Evolutionary conservation across 169 alveolate genomes (phyloP), one percentile per base, ranked within the genome.

Genomic region (Cryptosporidium andersoni): DNA sequence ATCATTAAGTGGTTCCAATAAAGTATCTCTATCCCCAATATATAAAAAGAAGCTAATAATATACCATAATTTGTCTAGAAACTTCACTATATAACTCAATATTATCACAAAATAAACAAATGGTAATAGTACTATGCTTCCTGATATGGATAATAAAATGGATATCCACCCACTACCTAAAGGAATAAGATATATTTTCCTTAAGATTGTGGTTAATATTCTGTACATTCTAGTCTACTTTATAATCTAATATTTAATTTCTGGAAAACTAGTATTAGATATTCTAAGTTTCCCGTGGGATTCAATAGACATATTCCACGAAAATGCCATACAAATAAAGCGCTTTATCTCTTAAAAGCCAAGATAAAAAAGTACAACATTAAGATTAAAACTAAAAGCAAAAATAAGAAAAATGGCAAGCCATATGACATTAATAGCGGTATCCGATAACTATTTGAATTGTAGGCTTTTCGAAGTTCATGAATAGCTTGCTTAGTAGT

Each of bases 111-210:
- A 8, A 25, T 55, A 16, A 36, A 58, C 52, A 43, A 74, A 43
- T 3, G 85, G 85, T 58, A 25, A 43, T 42, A 74, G 14, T 40
- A 55, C n/a, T 40, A 74, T 11, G 14, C 85, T 74, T 25, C 85
- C 85, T 5, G 60, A 5, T 37, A 74, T 48, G 45, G 85, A 74
- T 8, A 74, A 36, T 40, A 53, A 8, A 16, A 74, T 64, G 34
- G 85, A 74, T 5, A 55, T 12, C 85, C 85, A 74, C n/a, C 85
- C 85, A 58, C 64, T 68, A 4, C 60, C 74, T 5, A 55, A 36
- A 34, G 85, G 85, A 55, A 74, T 62, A 43, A 74, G 60, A 42
- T 74, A 74, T 3, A 74, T 64, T 1, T 66, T 55, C 36, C 49
- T 74, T 0, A 74, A 43, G 16, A 25, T 25, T 25, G 25, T 25